A percentile compares a stretch with the other conserved stretches of the same genome.
Evolutionary conservation across 129 eudicot genomes (phyloP).

Genomic region (Pseudognaphalium luteoalbum): DNA sequence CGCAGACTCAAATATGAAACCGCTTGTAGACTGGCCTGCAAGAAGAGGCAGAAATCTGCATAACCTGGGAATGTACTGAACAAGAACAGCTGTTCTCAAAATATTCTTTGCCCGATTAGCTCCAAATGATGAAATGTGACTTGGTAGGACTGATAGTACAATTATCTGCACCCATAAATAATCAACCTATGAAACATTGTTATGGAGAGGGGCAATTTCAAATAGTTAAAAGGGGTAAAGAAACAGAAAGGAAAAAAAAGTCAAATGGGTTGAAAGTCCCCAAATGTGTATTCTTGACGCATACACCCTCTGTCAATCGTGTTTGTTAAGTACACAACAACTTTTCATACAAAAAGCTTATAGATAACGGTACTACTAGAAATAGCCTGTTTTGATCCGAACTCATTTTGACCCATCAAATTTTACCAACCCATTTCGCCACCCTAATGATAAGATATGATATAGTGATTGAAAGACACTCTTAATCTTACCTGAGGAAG

Average conservation of each 20-base stretch:
- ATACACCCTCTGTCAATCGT: too few relatives aligned
- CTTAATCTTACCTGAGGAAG: slow-evolving; percentile 70
- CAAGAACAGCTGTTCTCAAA: slow-evolving; percentile 65
- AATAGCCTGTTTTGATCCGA: too few relatives aligned
- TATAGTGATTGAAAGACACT: slow-evolving; percentile 2
- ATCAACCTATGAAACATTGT: background rate
- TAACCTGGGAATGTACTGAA: slow-evolving; percentile 81
- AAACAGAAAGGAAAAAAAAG: background rate
- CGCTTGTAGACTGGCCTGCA: slow-evolving; percentile 73
- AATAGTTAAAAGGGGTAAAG: background rate
- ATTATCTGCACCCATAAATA: slow-evolving; percentile 58
- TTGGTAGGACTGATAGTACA: slow-evolving; percentile 53
- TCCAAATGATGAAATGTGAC: slow-evolving; percentile 45
- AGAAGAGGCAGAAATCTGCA: slow-evolving; percentile 75
- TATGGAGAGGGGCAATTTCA: background rate
- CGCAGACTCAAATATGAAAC: slow-evolving; percentile 74
- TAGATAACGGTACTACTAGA: too few relatives aligned
- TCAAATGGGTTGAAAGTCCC: too few relatives aligned
- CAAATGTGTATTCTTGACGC: too few relatives aligned
- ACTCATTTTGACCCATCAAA: background rate
- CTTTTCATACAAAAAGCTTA: too few relatives aligned
- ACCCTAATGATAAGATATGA: background rate
- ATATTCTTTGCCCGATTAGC: slow-evolving; percentile 81
- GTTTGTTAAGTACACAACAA: too few relatives aligned
- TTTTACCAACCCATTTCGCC: background rate